Evolutionary conservation across 2,329 filamentous ascomycete species (phyloP).

Genomic region (Septoria linicola): DNA sequence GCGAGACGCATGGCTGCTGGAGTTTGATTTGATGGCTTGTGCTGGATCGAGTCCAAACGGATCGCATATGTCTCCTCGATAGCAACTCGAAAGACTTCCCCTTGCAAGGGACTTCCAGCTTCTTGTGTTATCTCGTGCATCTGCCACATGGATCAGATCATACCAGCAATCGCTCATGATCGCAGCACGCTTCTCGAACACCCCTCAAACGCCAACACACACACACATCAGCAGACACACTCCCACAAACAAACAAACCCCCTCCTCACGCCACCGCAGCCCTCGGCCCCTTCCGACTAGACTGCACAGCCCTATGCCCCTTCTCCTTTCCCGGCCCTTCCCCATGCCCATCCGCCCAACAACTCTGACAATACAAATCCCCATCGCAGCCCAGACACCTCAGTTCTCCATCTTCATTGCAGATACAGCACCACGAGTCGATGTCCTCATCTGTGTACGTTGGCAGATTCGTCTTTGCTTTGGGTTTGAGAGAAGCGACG

Average conservation of each 20-base stretch:
- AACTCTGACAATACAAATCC: constrained; percentile 72
- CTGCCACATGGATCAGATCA: too few species aligned
- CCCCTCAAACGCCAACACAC: not conserved
- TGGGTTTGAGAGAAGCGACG: constrained; percentile 26
- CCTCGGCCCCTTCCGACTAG: constrained; percentile 16
- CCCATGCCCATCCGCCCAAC: constrained; percentile 80
- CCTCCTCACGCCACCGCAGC: constrained; percentile 17
- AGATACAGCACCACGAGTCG: constrained; percentile 78
- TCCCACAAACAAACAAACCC: too few species aligned
- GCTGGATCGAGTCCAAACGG: too few species aligned
- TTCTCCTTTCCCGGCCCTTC: constrained; percentile 69
- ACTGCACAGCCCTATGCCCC: constrained; percentile 62
- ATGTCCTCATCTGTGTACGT: constrained; percentile 66
- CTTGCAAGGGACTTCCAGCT: too few species aligned
- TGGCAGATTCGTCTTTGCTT: constrained; percentile 39
- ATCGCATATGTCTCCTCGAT: too few species aligned
- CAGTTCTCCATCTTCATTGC: constrained; percentile 73
- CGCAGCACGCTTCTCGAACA: not conserved
- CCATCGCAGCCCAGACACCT: constrained; percentile 69
- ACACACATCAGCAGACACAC: not conserved
- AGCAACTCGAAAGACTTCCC: too few species aligned
- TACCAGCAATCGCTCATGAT: not conserved
- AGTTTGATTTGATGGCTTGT: too few species aligned
- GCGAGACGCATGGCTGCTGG: too few species aligned
- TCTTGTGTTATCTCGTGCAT: too few species aligned